These are phyloP conservation scores for Podila verticillata DNA, from an alignment of 192 early-diverging fungal genomes.

Conservation along the genomic window DNA sequence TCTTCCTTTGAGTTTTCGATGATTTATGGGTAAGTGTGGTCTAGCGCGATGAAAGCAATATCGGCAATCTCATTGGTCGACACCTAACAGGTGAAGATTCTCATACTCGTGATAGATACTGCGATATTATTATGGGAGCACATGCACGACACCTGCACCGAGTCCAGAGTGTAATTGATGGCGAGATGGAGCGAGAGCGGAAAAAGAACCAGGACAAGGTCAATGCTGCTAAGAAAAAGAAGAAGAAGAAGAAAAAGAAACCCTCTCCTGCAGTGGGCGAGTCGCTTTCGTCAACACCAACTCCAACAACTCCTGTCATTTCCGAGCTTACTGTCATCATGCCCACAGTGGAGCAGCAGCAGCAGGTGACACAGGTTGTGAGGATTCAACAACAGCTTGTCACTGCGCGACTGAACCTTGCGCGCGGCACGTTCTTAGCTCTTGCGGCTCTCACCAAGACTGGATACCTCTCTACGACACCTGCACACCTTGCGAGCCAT, in stretches of 20 bases:
- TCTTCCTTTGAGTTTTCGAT: conserved; percentile 68
- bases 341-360: not conserved
- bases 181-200: conserved; percentile 2
- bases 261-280: not conserved
- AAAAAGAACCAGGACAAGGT: not conserved
- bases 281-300: not conserved
- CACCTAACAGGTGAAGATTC: not conserved
- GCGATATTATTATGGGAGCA: conserved; percentile 41
- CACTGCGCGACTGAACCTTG: conserved; percentile 13
- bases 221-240: conserved; percentile 4
- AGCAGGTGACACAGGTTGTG: not conserved
- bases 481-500: conserved; percentile 32
- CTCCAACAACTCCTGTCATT: not conserved
- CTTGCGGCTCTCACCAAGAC: conserved; percentile 44
- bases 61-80: not conserved
- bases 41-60: not conserved
- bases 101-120: conserved; percentile 23
- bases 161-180: conserved; percentile 10
- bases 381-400: not conserved
- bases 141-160: conserved; percentile 48
- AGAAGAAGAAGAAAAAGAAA: conserved; percentile 51
- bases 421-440: conserved; percentile 25
- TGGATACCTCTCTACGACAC: conserved; percentile 35
- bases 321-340: not conserved
- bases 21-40: conserved; percentile 64